These are phyloP conservation scores for Pseudozyma hubeiensis DNA, from an alignment of 1,284 basidiomycete species.

Conservation along the genomic window DNA sequence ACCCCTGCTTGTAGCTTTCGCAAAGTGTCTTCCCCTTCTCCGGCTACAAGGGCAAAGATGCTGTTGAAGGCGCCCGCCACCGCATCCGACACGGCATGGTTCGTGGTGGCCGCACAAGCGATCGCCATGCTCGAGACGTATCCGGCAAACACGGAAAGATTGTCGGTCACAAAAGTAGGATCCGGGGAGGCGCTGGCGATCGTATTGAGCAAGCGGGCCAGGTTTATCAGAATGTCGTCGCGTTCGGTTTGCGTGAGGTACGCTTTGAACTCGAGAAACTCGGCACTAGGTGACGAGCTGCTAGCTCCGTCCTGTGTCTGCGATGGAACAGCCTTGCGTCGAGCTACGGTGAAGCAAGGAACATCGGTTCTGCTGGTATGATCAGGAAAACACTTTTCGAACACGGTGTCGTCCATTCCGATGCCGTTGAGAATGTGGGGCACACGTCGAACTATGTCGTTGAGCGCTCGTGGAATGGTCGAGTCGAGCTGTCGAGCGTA, in stretches of 20 bases:
- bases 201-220: constrained; percentile 18
- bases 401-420: constrained; percentile 19
- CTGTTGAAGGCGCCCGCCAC: constrained; percentile 4
- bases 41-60: constrained; percentile 15
- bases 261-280: constrained; percentile 8
- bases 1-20: constrained; percentile 18
- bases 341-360: constrained; percentile 10
- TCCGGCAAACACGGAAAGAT: constrained; percentile 22
- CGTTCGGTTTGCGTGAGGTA: constrained; percentile 37
- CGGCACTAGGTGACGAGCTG: constrained; percentile 15
- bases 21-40: neutral
- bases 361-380: constrained; percentile 12
- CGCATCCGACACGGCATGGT: constrained; percentile 2
- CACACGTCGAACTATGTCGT: constrained; percentile 11
- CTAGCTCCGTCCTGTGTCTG: neutral
- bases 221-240: constrained; percentile 26
- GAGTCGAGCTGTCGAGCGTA: constrained; percentile 8
- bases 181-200: neutral
- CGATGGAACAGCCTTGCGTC: constrained; percentile 4
- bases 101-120: constrained; percentile 24
- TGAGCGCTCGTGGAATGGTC: constrained; percentile 10
- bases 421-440: constrained; percentile 26
- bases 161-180: neutral
- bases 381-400: constrained; percentile 35
- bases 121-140: constrained; percentile 28